A percentile compares a stretch with the other conserved stretches of the same genome.
Conservation (phyloP, 129 eudicot species). For the Artemisia tridentata region DNA sequence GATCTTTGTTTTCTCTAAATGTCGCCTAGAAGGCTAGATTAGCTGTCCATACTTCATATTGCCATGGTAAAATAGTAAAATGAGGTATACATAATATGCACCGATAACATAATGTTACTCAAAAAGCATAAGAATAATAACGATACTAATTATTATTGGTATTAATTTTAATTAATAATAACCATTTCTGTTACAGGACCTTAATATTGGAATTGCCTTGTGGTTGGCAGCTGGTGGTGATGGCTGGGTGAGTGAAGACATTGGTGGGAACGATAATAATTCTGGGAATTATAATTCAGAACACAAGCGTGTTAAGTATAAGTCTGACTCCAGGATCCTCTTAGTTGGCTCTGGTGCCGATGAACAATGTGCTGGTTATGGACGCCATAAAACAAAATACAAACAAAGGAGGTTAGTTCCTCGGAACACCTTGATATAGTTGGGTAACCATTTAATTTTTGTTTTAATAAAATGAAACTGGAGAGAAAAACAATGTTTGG, state of each 20-base stretch:
- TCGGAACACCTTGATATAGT: not conserved
- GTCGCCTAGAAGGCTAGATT: no score
- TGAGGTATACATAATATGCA: no score
- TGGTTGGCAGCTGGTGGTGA: constrained; percentile 96
- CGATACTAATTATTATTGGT: no score
- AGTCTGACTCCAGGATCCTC: constrained; percentile 79
- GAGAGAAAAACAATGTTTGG: not conserved
- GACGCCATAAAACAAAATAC: constrained; percentile 86
- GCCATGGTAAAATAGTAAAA: no score
- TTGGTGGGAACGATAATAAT: constrained; percentile 2
- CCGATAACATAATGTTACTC: no score
- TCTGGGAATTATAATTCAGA: constrained; percentile 18
- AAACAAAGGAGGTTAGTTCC: constrained; percentile 61
- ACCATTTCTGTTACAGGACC: constrained; percentile 54
- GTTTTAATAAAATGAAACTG: no score
- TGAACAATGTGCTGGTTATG: constrained; percentile 99
- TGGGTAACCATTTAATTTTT: not conserved
- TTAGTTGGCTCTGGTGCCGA: constrained; percentile 99
- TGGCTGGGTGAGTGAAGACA: constrained; percentile 62
- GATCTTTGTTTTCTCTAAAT: no score
- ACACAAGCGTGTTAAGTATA: constrained; percentile 40
- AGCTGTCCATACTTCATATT: no score
- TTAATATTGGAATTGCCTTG: constrained; percentile 89
- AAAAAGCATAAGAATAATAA: no score
- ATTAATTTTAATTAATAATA: no score